These are phyloP conservation scores for Emmonsiellopsis sp. DNA, from an alignment of 2,329 filamentous ascomycete species.

Conservation along the genomic window DNA sequence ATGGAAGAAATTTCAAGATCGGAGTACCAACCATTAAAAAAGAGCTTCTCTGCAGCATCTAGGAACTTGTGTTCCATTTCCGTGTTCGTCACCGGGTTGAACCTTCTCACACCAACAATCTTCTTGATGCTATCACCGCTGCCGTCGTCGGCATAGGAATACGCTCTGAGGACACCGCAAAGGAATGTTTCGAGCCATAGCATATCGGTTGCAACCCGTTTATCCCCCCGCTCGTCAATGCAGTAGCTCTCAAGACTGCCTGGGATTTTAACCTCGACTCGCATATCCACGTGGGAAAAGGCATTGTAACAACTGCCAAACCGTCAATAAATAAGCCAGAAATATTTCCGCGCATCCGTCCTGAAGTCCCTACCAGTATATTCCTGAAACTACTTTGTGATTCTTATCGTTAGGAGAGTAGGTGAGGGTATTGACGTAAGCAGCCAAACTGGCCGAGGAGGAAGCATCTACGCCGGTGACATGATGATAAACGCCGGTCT, in stretches of 20 bases:
- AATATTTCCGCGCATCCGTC: not conserved
- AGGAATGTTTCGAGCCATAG: constrained; percentile 97
- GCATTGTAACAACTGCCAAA: constrained; percentile 82
- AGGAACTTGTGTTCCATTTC: constrained; percentile 95
- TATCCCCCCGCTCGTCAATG: constrained; percentile 92
- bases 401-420: constrained; percentile 77
- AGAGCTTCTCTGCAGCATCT: constrained; percentile 85
- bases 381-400: constrained; percentile 83
- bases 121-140: constrained; percentile 91
- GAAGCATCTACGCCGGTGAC: constrained; percentile 95
- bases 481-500: constrained; percentile 95
- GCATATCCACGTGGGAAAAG: constrained; percentile 95
- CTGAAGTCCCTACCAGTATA: constrained; percentile 67
- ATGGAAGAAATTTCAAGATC: not conserved
- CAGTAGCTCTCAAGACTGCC: constrained; percentile 96
- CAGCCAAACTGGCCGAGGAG: constrained; percentile 89
- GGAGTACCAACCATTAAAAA: constrained; percentile 66
- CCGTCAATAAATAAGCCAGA: constrained; percentile 6
- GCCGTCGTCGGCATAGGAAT: constrained; percentile 93
- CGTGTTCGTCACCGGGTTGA: constrained; percentile 97
- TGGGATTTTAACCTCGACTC: constrained; percentile 93
- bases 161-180: constrained; percentile 86
- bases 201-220: constrained; percentile 83
- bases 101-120: constrained; percentile 91
- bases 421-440: constrained; percentile 96